A percentile compares a stretch with the other conserved stretches of the same genome.
Evolutionary conservation across 2,329 filamentous ascomycete genomes (phyloP).

Genomic region (Fusarium napiforme): DNA sequence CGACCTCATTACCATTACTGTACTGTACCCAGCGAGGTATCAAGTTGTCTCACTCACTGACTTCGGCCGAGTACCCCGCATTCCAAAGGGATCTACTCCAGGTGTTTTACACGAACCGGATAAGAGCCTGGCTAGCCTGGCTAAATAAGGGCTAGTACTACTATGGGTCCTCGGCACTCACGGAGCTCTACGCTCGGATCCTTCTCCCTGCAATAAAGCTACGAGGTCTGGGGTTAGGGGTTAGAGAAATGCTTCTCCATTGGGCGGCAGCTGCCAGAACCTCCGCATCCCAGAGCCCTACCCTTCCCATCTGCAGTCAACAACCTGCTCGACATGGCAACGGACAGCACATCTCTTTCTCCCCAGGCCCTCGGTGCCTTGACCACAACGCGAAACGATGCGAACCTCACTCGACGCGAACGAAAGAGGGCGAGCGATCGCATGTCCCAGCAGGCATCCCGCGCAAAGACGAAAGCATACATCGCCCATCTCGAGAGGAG

Average conservation of each 20-base stretch:
- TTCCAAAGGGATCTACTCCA: neutral
- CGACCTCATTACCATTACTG: neutral
- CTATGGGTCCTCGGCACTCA: neutral
- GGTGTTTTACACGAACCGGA: neutral
- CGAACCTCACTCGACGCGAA: accelerated
- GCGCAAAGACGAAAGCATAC: neutral
- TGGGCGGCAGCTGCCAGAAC: neutral
- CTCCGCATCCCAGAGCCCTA: neutral
- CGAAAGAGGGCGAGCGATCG: neutral
- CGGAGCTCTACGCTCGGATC: neutral
- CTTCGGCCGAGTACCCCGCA: neutral
- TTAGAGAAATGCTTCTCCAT: neutral
- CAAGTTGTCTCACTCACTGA: neutral
- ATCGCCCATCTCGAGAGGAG: neutral
- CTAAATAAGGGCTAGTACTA: neutral
- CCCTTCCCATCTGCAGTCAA: neutral
- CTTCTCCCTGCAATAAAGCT: neutral
- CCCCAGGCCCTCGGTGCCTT: accelerated
- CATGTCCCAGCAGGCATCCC: neutral
- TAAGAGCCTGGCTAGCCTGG: neutral
- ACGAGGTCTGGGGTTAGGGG: neutral
- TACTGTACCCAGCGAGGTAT: neutral
- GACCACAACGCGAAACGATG: neutral
- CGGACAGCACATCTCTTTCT: neutral
- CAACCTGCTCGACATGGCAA: neutral